These are phyloP conservation scores for Vaccinium myrtillus DNA, from an alignment of 148 eudicot genomes.

Conservation along the genomic window DNA sequence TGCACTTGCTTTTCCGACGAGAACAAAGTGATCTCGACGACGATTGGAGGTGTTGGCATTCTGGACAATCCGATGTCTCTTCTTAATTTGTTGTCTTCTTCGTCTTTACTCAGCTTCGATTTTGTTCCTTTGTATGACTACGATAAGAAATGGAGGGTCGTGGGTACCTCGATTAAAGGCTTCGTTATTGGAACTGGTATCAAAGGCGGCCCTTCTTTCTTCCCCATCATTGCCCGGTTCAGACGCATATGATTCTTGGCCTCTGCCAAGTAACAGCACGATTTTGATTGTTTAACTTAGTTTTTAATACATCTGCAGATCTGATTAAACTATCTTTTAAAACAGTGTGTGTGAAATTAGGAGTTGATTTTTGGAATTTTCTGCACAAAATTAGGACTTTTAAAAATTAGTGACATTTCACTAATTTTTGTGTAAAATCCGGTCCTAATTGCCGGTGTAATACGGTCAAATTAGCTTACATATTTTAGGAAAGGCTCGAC, in stretches of 20 bases:
- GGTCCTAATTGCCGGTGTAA: too few species aligned
- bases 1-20: constrained; percentile 15
- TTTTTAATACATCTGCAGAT: background rate
- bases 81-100: constrained; percentile 45
- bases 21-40: background rate
- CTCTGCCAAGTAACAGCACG: constrained; percentile 36
- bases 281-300: too few species aligned
- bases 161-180: constrained; percentile 68
- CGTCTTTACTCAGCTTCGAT: constrained; percentile 48
- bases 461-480: too few species aligned
- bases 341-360: too few species aligned
- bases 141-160: constrained; percentile 46
- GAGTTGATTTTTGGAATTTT: too few species aligned
- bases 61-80: constrained; percentile 31
- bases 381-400: too few species aligned
- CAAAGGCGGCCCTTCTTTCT: constrained; percentile 80
- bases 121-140: constrained; percentile 50
- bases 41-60: constrained; percentile 39
- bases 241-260: constrained; percentile 52
- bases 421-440: too few species aligned
- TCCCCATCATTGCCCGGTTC: constrained; percentile 75
- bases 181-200: constrained; percentile 89
- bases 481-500: too few species aligned
- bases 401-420: too few species aligned
- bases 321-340: background rate